Conservation (phyloP, 805 yeast species). For the Vanderwaltozyma verrucispora region DNA sequence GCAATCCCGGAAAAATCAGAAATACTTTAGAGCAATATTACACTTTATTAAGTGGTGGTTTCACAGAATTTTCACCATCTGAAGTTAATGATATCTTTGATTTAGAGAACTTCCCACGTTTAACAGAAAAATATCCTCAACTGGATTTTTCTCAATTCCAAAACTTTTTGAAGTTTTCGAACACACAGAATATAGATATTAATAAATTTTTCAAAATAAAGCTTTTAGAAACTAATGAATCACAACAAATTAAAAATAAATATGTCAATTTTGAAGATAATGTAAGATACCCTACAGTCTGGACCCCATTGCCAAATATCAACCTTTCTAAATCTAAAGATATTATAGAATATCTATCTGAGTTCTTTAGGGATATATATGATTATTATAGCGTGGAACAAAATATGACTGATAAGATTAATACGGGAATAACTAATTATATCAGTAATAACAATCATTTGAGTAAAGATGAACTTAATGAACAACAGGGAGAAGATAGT, state of each 20-base stretch:
- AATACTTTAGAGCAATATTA: constrained; percentile 43
- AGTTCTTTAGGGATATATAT: constrained; percentile 18
- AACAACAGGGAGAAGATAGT: too few relatives aligned
- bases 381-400: constrained; percentile 7
- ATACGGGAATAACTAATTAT: background rate
- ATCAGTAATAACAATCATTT: background rate
- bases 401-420: background rate
- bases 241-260: constrained; percentile 1
- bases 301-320: constrained; percentile 19
- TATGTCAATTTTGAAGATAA: background rate
- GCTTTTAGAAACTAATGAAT: background rate
- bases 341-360: constrained; percentile 9
- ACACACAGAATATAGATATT: constrained; percentile 5
- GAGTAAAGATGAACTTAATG: too few relatives aligned
- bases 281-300: constrained; percentile 5
- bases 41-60: constrained; percentile 38
- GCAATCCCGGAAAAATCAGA: constrained; percentile 49
- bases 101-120: constrained; percentile 30
- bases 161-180: constrained; percentile 11
- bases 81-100: constrained; percentile 6
- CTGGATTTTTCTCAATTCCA: constrained; percentile 15
- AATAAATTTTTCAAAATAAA: constrained; percentile 18
- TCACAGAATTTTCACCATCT: constrained; percentile 16
- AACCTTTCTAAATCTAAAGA: constrained; percentile 9
- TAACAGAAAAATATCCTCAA: constrained; percentile 16